A percentile compares a stretch with the other conserved stretches of the same genome.
These are phyloP conservation scores for Polygonum aviculare DNA, from an alignment of 148 eudicot genomes.

Conservation along the genomic window DNA sequence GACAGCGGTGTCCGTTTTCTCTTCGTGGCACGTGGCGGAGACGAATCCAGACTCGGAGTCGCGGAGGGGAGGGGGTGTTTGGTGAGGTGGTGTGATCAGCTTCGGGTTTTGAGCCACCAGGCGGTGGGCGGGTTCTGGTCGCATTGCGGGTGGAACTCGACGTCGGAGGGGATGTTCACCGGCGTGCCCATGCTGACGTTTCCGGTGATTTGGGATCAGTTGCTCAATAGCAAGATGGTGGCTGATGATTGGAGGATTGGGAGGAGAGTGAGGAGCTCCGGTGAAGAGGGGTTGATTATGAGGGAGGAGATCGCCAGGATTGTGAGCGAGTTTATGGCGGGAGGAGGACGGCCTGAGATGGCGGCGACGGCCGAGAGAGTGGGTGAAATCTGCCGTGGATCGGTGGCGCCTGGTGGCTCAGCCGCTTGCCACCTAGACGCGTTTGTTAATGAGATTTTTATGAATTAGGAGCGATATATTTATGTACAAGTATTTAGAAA, in stretches of 20 bases:
- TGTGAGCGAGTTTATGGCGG: slow-evolving; percentile 2
- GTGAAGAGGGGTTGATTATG: not conserved
- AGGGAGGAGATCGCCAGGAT: not conserved
- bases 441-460: not conserved
- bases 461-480: too few species aligned
- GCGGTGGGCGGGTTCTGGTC: slow-evolving; percentile 5
- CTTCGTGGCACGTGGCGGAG: not conserved
- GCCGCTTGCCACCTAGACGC: slow-evolving; percentile 5
- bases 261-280: not conserved
- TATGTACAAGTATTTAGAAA: too few species aligned
- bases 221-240: not conserved
- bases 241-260: not conserved
- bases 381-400: not conserved
- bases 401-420: slow-evolving; percentile 3
- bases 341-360: not conserved
- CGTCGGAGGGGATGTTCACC: not conserved
- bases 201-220: not conserved
- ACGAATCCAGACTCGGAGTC: not conserved
- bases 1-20: slow-evolving; percentile 3
- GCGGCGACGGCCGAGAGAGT: not conserved
- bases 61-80: not conserved
- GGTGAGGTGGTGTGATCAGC: slow-evolving; percentile 4
- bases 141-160: slow-evolving; percentile 6
- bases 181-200: not conserved
- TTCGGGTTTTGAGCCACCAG: not conserved